Conservation (phyloP, 1,284 basidiomycete genomes). For the Omphalotus olearius region DNA sequence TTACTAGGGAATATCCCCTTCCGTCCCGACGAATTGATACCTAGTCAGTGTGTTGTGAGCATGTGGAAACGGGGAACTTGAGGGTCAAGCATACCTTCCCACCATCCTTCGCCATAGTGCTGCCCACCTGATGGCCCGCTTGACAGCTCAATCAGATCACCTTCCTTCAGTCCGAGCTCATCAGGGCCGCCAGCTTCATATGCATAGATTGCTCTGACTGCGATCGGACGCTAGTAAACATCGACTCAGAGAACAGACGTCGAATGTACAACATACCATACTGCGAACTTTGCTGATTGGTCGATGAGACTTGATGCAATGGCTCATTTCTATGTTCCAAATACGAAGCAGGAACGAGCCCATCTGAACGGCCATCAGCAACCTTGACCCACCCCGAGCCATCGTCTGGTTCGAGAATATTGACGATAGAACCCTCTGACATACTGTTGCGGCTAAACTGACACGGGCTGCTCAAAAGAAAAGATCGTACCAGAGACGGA, state of each 20-base stretch:
- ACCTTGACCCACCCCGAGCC: constrained; percentile 87
- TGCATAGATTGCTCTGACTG: constrained; percentile 69
- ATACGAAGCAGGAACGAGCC: constrained; percentile 78
- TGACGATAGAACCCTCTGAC: constrained; percentile 56
- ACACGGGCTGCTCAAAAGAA: constrained; percentile 3
- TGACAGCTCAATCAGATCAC: constrained; percentile 61
- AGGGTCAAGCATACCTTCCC: constrained; percentile 60
- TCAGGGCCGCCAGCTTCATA: constrained; percentile 66
- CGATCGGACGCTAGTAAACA: not conserved
- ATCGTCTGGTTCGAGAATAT: constrained; percentile 71
- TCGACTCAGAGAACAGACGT: not conserved
- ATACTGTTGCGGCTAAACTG: not conserved
- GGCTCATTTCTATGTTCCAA: constrained; percentile 37
- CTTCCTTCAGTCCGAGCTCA: constrained; percentile 63
- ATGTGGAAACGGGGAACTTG: constrained; percentile 6
- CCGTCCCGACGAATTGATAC: constrained; percentile 52
- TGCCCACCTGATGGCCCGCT: constrained; percentile 53
- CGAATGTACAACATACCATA: constrained; percentile 36
- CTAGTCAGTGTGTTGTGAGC: constrained; percentile 29
- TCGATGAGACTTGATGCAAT: constrained; percentile 17
- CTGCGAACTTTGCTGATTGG: constrained; percentile 29
- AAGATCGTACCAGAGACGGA: constrained; percentile 50
- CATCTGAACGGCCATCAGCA: constrained; percentile 47
- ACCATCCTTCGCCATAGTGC: constrained; percentile 74
- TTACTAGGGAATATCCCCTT: constrained; percentile 83